phyloP scores from a whole-genome alignment of 805 yeast species.

The Helenozyma baotianmanensis region DNA sequence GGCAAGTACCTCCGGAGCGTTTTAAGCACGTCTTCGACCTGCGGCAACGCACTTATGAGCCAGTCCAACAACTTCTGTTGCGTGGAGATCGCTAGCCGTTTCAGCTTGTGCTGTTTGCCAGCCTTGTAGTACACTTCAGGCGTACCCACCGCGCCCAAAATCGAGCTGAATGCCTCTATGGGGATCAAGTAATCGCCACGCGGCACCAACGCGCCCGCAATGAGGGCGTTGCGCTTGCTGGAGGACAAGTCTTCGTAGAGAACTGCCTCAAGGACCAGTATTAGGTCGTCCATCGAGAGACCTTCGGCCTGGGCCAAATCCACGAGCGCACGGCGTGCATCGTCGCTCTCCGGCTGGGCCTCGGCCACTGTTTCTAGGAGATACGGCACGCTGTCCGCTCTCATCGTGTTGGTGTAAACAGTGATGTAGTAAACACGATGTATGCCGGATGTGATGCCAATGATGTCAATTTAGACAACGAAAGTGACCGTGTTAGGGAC shows the following conservation, averaged over 20 bases:
- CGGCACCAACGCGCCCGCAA: conserved; percentile 9
- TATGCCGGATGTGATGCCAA: too few relatives aligned
- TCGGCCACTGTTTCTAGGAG: conserved; percentile 1
- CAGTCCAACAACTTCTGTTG: conserved; percentile 13
- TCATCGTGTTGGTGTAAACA: not conserved
- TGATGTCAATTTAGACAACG: too few relatives aligned
- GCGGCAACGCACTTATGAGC: conserved; percentile 11
- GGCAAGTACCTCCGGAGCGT: conserved; percentile 9
- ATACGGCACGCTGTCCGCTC: conserved; percentile 1
- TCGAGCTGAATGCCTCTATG: conserved; percentile 3
- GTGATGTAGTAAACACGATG: too few relatives aligned
- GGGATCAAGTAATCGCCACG: conserved; percentile 4
- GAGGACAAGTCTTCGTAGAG: conserved; percentile 5
- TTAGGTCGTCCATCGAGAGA: conserved; percentile 3
- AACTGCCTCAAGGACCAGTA: conserved; percentile 6
- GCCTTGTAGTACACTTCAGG: conserved; percentile 14
- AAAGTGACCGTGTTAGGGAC: too few relatives aligned
- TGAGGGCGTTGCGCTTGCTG: conserved; percentile 2
- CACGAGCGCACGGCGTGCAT: conserved; percentile 1
- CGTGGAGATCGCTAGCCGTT: conserved; percentile 9
- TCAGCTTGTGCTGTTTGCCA: conserved; percentile 17
- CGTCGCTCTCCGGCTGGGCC: conserved; percentile 1
- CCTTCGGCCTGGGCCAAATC: conserved; percentile 2
- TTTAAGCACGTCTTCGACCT: conserved; percentile 7
- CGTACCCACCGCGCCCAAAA: conserved; percentile 12